Percentiles rank a stretch among this genome's conserved stretches.
Evolutionary conservation across 164 flowering plant species (phyloP).

Genomic region (Warburgia ugandensis): DNA sequence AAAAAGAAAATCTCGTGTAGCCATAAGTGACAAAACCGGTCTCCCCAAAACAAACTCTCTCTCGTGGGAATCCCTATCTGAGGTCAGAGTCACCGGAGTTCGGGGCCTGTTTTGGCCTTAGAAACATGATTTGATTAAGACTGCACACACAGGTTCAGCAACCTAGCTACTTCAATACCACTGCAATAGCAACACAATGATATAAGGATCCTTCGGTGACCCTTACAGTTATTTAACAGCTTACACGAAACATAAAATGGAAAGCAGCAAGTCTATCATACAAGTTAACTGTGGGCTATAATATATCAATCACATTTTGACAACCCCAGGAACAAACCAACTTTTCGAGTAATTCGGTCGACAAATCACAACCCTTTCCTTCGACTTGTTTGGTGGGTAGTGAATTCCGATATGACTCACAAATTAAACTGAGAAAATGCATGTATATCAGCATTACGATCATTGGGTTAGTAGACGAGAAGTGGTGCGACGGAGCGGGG

Average conservation of each 20-base stretch:
- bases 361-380: background rate
- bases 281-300: too few species aligned
- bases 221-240: background rate
- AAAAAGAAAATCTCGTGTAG: too few species aligned
- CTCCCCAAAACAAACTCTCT: too few species aligned
- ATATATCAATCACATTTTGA: background rate
- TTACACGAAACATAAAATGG: background rate
- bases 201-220: constrained; percentile 2
- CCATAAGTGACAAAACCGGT: too few species aligned
- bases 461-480: constrained; percentile 20
- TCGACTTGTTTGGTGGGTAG: background rate
- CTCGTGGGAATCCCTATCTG: too few species aligned
- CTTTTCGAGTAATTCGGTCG: background rate
- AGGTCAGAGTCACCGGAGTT: too few species aligned
- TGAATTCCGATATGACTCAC: background rate
- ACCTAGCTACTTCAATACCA: too few species aligned
- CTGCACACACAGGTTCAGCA: too few species aligned
- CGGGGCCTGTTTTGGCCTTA: too few species aligned
- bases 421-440: background rate
- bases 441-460: background rate
- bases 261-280: too few species aligned
- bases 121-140: too few species aligned
- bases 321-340: background rate
- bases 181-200: too few species aligned
- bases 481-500: constrained; percentile 20